Evolutionary conservation across 441 rosid genomes (phyloP).

Genomic region (Populus hybrid): DNA sequence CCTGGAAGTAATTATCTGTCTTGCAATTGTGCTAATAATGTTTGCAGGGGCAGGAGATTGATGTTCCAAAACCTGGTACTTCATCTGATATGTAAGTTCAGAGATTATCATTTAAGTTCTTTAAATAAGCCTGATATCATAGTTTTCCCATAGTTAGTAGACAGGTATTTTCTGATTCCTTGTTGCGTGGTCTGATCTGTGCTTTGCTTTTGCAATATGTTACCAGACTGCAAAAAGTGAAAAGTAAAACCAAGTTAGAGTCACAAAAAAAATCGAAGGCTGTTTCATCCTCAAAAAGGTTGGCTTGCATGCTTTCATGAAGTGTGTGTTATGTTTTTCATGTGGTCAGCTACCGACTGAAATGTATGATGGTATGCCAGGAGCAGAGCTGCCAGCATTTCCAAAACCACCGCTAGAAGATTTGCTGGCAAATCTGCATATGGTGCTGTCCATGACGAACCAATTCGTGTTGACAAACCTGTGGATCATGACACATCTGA

Average conservation of each 20-base stretch:
- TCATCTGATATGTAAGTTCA: constrained; percentile 45
- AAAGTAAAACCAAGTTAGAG: constrained; percentile 13
- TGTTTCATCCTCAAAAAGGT: constrained; percentile 29
- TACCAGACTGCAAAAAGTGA: constrained; percentile 22
- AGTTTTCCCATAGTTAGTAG: not conserved
- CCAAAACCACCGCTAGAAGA: constrained; percentile 18
- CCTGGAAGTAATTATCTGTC: not conserved
- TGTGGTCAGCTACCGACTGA: constrained; percentile 1
- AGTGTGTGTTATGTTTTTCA: not conserved
- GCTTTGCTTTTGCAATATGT: constrained; percentile 8
- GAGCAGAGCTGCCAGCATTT: constrained; percentile 17
- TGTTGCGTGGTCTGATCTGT: not conserved
- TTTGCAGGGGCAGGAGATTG: constrained; percentile 32
- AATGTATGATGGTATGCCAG: constrained; percentile 20
- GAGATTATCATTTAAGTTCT: not conserved
- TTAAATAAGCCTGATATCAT: not conserved
- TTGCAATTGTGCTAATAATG: constrained; percentile 6
- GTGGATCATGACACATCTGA: not conserved
- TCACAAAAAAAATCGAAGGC: constrained; percentile 14
- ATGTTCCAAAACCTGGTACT: constrained; percentile 28
- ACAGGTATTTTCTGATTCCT: not conserved
- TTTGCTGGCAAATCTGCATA: constrained; percentile 2
- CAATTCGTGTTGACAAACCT: constrained; percentile 6
- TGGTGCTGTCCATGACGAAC: constrained; percentile 3
- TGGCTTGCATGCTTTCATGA: constrained; percentile 8